Percentiles rank a stretch among this genome's conserved stretches.
Conservation (phyloP, 768 basidiomycete genomes). For the Clavaria fumosa region DNA sequence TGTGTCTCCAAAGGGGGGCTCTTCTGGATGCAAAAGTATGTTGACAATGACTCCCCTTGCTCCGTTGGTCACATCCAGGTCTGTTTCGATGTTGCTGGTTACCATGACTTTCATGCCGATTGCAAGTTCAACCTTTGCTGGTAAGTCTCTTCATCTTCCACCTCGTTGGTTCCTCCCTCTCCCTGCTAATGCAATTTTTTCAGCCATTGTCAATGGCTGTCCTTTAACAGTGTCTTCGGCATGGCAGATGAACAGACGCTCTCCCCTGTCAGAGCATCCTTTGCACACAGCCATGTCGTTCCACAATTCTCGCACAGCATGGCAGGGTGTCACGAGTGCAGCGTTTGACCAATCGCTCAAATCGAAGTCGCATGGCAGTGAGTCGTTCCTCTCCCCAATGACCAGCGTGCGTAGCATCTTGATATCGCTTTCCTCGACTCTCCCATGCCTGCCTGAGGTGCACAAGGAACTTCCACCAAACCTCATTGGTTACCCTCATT, state of each 20-base stretch:
- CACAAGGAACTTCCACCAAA: neutral
- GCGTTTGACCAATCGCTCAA: constrained; percentile 14
- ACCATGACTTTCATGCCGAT: too few relatives aligned
- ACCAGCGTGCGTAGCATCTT: neutral
- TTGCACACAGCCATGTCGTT: neutral
- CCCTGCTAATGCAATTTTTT: too few relatives aligned
- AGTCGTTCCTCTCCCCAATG: neutral
- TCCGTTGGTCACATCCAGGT: constrained; percentile 26
- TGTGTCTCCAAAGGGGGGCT: constrained; percentile 9
- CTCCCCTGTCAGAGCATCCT: neutral
- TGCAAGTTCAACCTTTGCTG: constrained; percentile 13
- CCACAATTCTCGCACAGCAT: constrained; percentile 13
- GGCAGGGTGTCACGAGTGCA: constrained; percentile 17
- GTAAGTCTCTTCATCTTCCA: constrained; percentile 13
- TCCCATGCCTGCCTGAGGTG: neutral
- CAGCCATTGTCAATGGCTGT: neutral
- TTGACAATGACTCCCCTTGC: constrained; percentile 19
- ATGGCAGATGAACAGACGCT: neutral
- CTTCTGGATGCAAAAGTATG: constrained; percentile 19
- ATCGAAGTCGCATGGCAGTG: neutral
- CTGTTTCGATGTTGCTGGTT: constrained; percentile 20
- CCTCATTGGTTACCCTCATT: neutral
- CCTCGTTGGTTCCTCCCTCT: too few relatives aligned
- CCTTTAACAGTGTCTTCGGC: neutral
- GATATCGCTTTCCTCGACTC: neutral